Evolutionary conservation across 495 filamentous ascomycete genomes (phyloP).

Genomic region (Aspergillus homomorphus): DNA sequence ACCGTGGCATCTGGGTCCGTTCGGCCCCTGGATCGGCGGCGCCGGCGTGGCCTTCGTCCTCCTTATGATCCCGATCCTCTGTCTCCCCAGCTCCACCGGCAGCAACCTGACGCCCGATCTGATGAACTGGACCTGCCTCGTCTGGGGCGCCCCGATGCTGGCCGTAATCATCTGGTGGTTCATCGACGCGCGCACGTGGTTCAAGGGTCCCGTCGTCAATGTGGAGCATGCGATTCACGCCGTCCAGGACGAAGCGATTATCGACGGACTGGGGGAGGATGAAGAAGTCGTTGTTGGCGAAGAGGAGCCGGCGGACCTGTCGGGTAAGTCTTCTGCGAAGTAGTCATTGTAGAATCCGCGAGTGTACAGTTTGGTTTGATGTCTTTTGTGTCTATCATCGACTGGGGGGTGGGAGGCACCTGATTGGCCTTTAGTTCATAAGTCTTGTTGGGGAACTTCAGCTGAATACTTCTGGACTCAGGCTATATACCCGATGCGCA

Average conservation of each 20-base stretch:
- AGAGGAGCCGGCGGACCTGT: slow-evolving; percentile 4
- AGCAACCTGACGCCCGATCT: slow-evolving; percentile 51
- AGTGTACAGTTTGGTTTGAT: neutral
- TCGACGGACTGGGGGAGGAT: slow-evolving; percentile 10
- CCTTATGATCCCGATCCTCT: slow-evolving; percentile 74
- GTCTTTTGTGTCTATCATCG: neutral
- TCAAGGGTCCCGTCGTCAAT: slow-evolving; percentile 68
- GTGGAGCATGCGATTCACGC: slow-evolving; percentile 41
- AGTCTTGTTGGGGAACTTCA: neutral
- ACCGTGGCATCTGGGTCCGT: slow-evolving; percentile 70
- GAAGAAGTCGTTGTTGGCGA: neutral
- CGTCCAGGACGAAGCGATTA: slow-evolving; percentile 10
- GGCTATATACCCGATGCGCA: neutral
- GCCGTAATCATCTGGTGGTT: slow-evolving; percentile 66
- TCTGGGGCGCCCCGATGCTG: slow-evolving; percentile 69
- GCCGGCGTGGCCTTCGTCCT: slow-evolving; percentile 60
- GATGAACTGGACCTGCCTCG: slow-evolving; percentile 78
- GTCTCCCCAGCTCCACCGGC: slow-evolving; percentile 61
- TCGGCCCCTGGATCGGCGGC: slow-evolving; percentile 59
- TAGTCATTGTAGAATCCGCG: slow-evolving; percentile 1
- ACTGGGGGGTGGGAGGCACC: neutral
- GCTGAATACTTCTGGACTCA: neutral
- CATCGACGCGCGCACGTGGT: slow-evolving; percentile 69
- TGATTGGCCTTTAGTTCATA: neutral
- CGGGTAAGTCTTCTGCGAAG: slow-evolving; percentile 7